A percentile compares a stretch with the other conserved stretches of the same genome.
phyloP scores from a whole-genome alignment of 805 yeast genomes.

The Kodamaea jinghongensis region DNA sequence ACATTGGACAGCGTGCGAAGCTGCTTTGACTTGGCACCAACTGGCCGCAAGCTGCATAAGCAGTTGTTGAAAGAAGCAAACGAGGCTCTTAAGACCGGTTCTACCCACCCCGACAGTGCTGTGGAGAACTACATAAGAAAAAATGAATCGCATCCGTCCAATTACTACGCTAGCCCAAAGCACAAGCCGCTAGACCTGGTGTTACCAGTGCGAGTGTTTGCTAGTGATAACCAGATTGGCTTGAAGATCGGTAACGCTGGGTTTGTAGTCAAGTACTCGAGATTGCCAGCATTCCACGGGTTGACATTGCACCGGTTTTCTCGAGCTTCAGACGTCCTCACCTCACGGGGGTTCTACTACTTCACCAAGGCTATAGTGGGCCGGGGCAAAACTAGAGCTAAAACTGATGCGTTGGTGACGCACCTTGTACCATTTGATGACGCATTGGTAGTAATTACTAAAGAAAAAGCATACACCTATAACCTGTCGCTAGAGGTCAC shows the following conservation, averaged over 20 bases:
- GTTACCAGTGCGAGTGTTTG: neutral
- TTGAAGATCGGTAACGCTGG: slow-evolving; percentile 1
- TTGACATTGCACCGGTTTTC: slow-evolving; percentile 1
- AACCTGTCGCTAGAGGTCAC: neutral
- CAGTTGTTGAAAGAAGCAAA: slow-evolving; percentile 2
- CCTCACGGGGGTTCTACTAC: neutral
- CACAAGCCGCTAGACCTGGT: neutral
- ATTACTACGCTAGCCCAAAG: slow-evolving; percentile 1
- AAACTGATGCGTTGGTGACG: neutral
- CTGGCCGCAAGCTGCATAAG: slow-evolving; percentile 1
- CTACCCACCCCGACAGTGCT: slow-evolving; percentile 1
- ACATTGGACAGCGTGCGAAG: too few relatives aligned
- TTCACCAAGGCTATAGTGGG: neutral
- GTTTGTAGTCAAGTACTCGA: slow-evolving; percentile 1
- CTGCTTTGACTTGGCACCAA: too few relatives aligned
- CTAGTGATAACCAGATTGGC: slow-evolving; percentile 2
- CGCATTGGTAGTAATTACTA: slow-evolving; percentile 3
- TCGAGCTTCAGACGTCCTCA: neutral
- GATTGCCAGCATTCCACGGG: slow-evolving; percentile 4
- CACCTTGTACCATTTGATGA: slow-evolving; percentile 5
- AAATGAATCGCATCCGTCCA: neutral
- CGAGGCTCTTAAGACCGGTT: neutral
- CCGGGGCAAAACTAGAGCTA: neutral
- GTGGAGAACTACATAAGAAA: slow-evolving; percentile 5
- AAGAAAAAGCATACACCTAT: slow-evolving; percentile 1